phyloP scores from a whole-genome alignment of 352 stramenopile species.

The Phytophthora brassicae region DNA sequence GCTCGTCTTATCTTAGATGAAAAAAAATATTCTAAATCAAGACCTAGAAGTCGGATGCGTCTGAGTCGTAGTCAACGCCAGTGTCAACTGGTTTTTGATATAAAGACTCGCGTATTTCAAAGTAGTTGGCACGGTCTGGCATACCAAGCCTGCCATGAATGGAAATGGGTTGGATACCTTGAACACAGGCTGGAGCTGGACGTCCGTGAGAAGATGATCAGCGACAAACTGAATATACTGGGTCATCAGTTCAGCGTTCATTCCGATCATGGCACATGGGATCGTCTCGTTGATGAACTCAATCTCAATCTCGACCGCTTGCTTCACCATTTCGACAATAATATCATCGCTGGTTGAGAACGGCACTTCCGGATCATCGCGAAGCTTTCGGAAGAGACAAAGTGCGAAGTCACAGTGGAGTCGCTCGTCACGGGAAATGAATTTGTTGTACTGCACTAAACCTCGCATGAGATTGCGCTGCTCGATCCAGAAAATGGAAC shows the following conservation, averaged over 20 bases:
- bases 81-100: not conserved
- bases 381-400: constrained; percentile 90
- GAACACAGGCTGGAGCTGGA: not conserved
- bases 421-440: constrained; percentile 93
- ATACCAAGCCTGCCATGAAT: not conserved
- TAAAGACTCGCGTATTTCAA: not conserved
- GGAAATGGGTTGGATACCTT: not conserved
- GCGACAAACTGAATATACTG: constrained; percentile 95
- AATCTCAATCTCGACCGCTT: constrained; percentile 92
- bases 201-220: constrained; percentile 72
- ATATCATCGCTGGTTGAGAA: too few relatives aligned
- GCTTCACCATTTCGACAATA: too few relatives aligned
- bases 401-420: constrained; percentile 95
- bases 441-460: constrained; percentile 92
- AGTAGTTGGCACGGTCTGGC: not conserved
- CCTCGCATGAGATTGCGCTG: constrained; percentile 93
- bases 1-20: too few relatives aligned
- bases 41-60: not conserved
- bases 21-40: too few relatives aligned
- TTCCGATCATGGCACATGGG: constrained; percentile 93
- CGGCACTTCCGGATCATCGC: constrained; percentile 38
- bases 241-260: constrained; percentile 92
- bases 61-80: not conserved
- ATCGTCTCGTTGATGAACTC: constrained; percentile 91
- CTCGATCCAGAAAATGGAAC: constrained; percentile 95